Base-by-base conservation (phyloP, 1,284 basidiomycete species). In the Amylostereum areolatum region DNA sequence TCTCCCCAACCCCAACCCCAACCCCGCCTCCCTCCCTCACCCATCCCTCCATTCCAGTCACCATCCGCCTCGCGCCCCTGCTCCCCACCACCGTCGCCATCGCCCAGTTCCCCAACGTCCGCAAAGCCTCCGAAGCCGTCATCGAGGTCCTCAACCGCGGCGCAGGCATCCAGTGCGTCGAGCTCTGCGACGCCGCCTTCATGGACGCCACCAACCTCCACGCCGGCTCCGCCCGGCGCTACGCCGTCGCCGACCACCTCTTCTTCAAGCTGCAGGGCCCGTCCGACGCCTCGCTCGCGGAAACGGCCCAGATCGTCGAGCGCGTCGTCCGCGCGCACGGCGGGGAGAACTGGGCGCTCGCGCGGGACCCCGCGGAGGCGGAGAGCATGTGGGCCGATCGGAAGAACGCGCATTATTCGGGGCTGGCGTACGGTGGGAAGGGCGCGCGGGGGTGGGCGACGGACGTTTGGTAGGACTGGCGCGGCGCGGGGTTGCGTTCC, bases 231-330 rank as follows among this genome's bases (percentile, higher is more conserved):
- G 59, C 60, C 7, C 78, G 74, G 27, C 75, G 74, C 52, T 92
- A 83, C 70, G 80, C 80, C 1, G 83, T 83, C 55, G 74, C 74
- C 46, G 89, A 92, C 60, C 80, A 80, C 30, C 73, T 95, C 10
- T 93, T 92, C 73, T 85, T 95, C 76, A 95, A 95, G 66, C 84
- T 95, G 61, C 89, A 92, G 64, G 90, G 89, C 4, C 73, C 78
- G 27, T 78, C 83, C 1, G 64, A 73, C 3, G 70, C 70, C 3
- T 73, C 85, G 3, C 76, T 91, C 52, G 61, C 73, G 8, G 84
- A 90, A 56, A 81, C 84, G 0, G 80, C 84, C 1, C 70, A 70
- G 24, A 72, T 80, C 9, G 83, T 83, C 36, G 64, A 78, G 54
- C 64, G 68, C 30, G 74, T 92, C 47, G 66, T 80, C 3, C 71